Percentiles rank a stretch among this genome's conserved stretches.
These are phyloP conservation scores for Mycena crocata DNA, from an alignment of 768 basidiomycete species.

Conservation along the genomic window DNA sequence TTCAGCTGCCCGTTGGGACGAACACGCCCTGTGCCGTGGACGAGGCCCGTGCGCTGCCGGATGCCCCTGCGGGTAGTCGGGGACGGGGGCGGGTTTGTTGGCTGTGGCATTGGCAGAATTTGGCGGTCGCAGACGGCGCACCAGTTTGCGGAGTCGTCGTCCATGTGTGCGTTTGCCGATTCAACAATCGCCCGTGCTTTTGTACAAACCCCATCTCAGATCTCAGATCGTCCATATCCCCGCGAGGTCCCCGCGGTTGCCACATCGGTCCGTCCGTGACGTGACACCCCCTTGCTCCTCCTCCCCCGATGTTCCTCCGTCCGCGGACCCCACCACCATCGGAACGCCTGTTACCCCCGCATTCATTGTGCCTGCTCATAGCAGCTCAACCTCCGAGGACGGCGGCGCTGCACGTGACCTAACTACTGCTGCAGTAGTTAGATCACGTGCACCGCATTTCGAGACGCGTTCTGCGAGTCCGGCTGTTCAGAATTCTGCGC, in stretches of 20 bases:
- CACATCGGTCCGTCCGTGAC: neutral
- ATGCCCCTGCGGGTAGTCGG: conserved; percentile 27
- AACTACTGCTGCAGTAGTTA: too few species aligned
- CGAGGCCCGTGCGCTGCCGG: conserved; percentile 61
- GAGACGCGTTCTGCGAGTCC: too few species aligned
- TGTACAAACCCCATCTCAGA: conserved; percentile 1
- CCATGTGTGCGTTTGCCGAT: conserved; percentile 17
- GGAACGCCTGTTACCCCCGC: too few species aligned
- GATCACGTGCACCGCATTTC: too few species aligned
- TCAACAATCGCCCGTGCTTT: neutral
- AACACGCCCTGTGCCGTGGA: conserved; percentile 73
- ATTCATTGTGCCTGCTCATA: too few species aligned
- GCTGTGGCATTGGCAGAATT: conserved; percentile 78
- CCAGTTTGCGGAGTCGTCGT: conserved; percentile 54
- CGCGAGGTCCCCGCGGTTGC: neutral
- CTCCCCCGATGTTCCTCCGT: neutral
- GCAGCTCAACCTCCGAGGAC: too few species aligned
- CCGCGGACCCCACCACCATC: too few species aligned
- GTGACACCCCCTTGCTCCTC: neutral
- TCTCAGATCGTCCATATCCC: conserved; percentile 5
- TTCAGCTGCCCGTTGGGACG: conserved; percentile 71
- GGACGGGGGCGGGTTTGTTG: conserved; percentile 44
- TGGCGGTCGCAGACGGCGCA: conserved; percentile 84
- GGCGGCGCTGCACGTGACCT: too few species aligned
- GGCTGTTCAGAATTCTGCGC: too few species aligned